These are phyloP conservation scores for Saccharomyces uvarum DNA, from an alignment of 1,139 yeast genomes.

Conservation along the genomic window DNA sequence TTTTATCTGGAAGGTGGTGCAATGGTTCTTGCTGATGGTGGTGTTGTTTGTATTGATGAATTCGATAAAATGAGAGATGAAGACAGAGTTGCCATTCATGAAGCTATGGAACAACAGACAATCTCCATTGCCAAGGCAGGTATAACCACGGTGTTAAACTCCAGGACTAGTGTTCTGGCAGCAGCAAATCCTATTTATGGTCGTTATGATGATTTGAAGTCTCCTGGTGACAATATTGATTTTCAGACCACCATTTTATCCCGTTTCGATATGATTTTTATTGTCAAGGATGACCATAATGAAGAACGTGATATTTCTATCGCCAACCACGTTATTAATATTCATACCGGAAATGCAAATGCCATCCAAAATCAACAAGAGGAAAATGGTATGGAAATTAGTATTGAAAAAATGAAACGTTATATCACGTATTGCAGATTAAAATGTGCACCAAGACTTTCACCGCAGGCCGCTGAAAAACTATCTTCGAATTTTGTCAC, in stretches of 20 bases:
- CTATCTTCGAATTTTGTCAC: slow-evolving; percentile 92
- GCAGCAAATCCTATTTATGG: slow-evolving; percentile 98
- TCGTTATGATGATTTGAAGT: slow-evolving; percentile 87
- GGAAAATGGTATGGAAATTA: slow-evolving; percentile 49
- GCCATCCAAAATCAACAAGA: slow-evolving; percentile 54
- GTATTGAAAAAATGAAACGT: slow-evolving; percentile 83
- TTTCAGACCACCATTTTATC: slow-evolving; percentile 95
- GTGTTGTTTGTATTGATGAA: slow-evolving; percentile 98
- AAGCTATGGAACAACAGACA: slow-evolving; percentile 99
- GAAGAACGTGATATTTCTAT: slow-evolving; percentile 78
- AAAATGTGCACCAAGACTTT: slow-evolving; percentile 86
- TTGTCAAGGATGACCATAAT: slow-evolving; percentile 91
- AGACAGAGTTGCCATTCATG: slow-evolving; percentile 97
- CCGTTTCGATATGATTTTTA: slow-evolving; percentile 96
- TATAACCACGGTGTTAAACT: slow-evolving; percentile 88
- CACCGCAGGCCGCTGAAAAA: slow-evolving; percentile 84
- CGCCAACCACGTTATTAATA: slow-evolving; percentile 91
- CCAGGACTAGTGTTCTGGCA: slow-evolving; percentile 92
- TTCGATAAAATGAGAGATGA: slow-evolving; percentile 99
- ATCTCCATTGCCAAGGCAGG: slow-evolving; percentile 99
- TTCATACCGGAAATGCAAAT: slow-evolving; percentile 64
- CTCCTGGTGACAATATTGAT: slow-evolving; percentile 96
- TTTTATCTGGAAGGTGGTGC: slow-evolving; percentile 98
- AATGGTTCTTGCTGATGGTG: slow-evolving; percentile 98
- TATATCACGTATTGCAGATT: slow-evolving; percentile 85